A percentile compares a stretch with the other conserved stretches of the same genome.
These are phyloP conservation scores for Ophiostoma australiae DNA, from an alignment of 2,329 filamentous ascomycete species.

Conservation along the genomic window DNA sequence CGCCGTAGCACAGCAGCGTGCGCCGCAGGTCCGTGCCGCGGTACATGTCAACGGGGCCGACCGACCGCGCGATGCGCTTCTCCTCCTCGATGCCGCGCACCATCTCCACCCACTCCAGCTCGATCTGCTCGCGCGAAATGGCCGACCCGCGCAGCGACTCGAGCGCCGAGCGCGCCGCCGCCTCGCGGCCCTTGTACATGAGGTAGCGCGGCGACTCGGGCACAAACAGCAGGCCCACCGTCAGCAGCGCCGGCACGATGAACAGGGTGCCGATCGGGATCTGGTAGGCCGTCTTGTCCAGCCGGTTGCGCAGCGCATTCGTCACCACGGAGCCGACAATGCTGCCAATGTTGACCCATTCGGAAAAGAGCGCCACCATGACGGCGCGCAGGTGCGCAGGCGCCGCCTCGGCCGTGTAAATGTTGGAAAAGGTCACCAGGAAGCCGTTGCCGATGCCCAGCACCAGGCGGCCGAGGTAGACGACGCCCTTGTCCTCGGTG, in stretches of 20 bases:
- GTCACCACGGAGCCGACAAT: constrained; percentile 26
- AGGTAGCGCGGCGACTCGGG: constrained; percentile 45
- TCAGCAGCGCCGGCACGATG: constrained; percentile 26
- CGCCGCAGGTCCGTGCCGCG: constrained; percentile 44
- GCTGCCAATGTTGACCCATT: constrained; percentile 29
- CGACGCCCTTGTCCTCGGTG: constrained; percentile 36
- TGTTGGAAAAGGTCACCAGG: constrained; percentile 43
- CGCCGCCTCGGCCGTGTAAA: constrained; percentile 46
- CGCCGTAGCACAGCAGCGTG: constrained; percentile 46
- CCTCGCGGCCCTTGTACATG: constrained; percentile 33
- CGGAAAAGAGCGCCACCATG: constrained; percentile 26
- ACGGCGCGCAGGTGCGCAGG: constrained; percentile 38
- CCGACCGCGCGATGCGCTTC: constrained; percentile 33
- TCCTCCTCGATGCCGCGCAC: constrained; percentile 39
- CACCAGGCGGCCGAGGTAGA: constrained; percentile 45
- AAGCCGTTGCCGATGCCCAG: constrained; percentile 43
- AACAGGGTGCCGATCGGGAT: constrained; percentile 28
- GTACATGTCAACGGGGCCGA: constrained; percentile 39
- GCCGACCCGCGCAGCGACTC: constrained; percentile 33
- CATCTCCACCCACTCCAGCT: constrained; percentile 40
- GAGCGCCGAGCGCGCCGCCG: constrained; percentile 32
- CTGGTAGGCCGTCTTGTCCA: constrained; percentile 27
- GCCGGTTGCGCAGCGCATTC: constrained; percentile 22
- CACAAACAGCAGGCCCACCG: constrained; percentile 42
- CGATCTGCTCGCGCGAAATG: constrained; percentile 33